Base-by-base conservation (phyloP, 1,284 basidiomycete species). In the Phellopilus nigrolimitatus region DNA sequence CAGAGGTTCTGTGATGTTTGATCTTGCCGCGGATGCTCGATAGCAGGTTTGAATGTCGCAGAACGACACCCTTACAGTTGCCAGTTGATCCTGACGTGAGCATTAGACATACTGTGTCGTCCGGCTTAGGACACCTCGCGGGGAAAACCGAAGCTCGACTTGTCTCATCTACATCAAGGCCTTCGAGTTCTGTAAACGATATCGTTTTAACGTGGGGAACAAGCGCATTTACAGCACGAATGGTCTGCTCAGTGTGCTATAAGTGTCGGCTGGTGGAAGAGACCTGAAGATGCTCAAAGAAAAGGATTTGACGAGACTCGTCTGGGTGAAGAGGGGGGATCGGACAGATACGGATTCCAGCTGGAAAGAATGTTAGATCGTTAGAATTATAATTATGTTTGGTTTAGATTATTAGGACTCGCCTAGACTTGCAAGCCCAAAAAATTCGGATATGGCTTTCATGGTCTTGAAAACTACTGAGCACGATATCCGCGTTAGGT, bases 31-130 rank as follows among this genome's bases (percentile, higher is more conserved):
- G 44, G 15, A 60, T 41, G 44, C 56, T 57, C 6, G 60, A 57
- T 8, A 60, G 43, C 2, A 61, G n/a, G 36, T 60, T 57, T 28
- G 52, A 49, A 49, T 61, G 60, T 10, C 57, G 56, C 46, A 61
- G 51, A 15, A 48, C 62, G 28, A 69, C 66, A 0, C 60, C 66
- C 51, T 69, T 68, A 2, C 64, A 62, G 40, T 67, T 67, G 0
- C 66, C 68, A 2, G 67, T 66, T 0, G 66, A 68, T 2, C 66
- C 66, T 0, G 68, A 67, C 3, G 68, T 68, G 37, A 69, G 47
- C 56, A 61, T 57, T 33, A 58, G 36, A 24, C 64, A 59, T 2
- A 60, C 62, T 19, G 61, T 62, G 17, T 65, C 64, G 8, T 64
- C 62, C 9, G 62, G 55, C 34, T 51, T 56, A 2, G 55, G 25